Percentiles rank a stretch among this genome's conserved stretches.
phyloP scores from a whole-genome alignment of 306 rosid genomes.

The Vigna radiata region DNA sequence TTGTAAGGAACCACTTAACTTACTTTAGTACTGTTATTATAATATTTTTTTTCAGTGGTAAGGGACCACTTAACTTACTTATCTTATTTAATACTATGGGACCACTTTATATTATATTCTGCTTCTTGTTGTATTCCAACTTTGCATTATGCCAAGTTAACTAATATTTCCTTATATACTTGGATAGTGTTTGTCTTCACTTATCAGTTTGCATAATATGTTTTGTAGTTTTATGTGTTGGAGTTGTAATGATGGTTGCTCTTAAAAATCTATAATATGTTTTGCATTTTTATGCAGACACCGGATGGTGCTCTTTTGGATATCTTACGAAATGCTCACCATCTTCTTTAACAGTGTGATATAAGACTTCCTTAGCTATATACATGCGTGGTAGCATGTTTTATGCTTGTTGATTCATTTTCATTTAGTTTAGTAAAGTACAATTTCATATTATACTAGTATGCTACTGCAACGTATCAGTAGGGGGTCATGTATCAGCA shows the following conservation, averaged over 20 bases:
- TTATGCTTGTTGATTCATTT: constrained; percentile 25
- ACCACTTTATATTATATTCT: too few species aligned
- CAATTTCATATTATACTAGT: constrained; percentile 28
- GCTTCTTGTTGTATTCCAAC: too few species aligned
- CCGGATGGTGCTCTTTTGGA: constrained; percentile 93
- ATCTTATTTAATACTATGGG: too few species aligned
- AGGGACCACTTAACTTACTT: too few species aligned
- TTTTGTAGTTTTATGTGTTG: constrained; percentile 12
- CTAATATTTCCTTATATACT: constrained; percentile 28
- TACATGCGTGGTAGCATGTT: constrained; percentile 20
- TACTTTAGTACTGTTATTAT: too few species aligned
- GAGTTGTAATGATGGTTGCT: constrained; percentile 35
- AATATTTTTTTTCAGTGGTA: too few species aligned
- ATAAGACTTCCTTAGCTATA: constrained; percentile 86
- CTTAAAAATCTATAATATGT: constrained; percentile 27
- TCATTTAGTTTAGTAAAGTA: constrained; percentile 36
- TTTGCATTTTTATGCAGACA: constrained; percentile 68
- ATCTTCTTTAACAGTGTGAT: constrained; percentile 81
- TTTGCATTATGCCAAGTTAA: too few species aligned
- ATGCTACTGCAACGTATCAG: constrained; percentile 40
- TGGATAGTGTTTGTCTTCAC: constrained; percentile 22
- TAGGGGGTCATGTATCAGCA: too few species aligned
- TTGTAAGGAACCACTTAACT: too few species aligned
- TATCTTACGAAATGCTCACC: constrained; percentile 77
- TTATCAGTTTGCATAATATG: background rate